These are phyloP conservation scores for Sphagnum fallax DNA, from an alignment of 228 moss, liverwort and hornwort genomes.

Conservation along the genomic window DNA sequence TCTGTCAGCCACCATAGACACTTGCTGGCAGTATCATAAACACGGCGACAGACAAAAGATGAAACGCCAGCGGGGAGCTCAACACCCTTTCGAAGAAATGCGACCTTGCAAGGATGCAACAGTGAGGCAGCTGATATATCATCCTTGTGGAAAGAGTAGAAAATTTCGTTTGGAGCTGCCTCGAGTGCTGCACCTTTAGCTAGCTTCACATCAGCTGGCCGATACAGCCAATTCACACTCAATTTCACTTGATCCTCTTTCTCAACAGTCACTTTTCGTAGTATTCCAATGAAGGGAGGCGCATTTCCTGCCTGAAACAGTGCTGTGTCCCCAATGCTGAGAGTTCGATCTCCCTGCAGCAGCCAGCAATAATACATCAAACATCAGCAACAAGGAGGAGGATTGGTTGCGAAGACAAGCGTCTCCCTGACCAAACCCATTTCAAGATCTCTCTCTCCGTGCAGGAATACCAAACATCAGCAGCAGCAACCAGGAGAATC, in stretches of 20 bases:
- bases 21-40: neutral
- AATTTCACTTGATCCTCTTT: conserved; percentile 32
- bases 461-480: too few relatives aligned
- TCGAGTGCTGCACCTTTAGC: conserved; percentile 70
- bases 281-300: conserved; percentile 65
- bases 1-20: neutral
- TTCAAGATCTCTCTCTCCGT: too few relatives aligned
- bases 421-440: too few relatives aligned
- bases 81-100: conserved; percentile 34
- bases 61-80: neutral
- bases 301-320: conserved; percentile 78
- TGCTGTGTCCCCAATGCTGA: conserved; percentile 91
- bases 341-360: conserved; percentile 81
- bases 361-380: neutral
- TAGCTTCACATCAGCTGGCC: conserved; percentile 68
- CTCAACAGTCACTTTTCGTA: conserved; percentile 62
- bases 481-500: too few relatives aligned
- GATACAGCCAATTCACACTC: conserved; percentile 89
- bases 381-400: neutral
- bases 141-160: conserved; percentile 98
- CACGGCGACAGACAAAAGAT: neutral
- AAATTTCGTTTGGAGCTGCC: conserved; percentile 94
- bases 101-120: conserved; percentile 94
- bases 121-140: conserved; percentile 82
- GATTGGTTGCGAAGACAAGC: too few relatives aligned